A percentile compares a stretch with the other conserved stretches of the same genome.
Conservation (phyloP, 371 early-diverging fungal species). For the Blakeslea trispora region DNA sequence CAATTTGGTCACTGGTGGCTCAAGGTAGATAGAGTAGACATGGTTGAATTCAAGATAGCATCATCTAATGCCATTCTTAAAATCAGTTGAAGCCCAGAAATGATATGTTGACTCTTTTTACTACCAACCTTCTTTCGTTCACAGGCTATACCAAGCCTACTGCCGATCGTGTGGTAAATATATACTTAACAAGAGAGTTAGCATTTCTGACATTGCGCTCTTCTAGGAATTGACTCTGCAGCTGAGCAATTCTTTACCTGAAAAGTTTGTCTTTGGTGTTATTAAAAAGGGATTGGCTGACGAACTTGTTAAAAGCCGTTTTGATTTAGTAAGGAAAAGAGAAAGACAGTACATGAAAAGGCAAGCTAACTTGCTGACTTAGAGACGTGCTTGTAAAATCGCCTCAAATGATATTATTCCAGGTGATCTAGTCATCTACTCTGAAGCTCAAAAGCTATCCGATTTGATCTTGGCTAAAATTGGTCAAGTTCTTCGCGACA, state of each 20-base stretch:
- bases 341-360: neutral
- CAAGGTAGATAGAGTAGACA: conserved; percentile 47
- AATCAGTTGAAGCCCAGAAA: conserved; percentile 47
- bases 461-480: conserved; percentile 40
- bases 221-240: conserved; percentile 27
- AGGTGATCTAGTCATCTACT: conserved; percentile 28
- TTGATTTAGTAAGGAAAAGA: conserved; percentile 56
- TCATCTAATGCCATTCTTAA: too few relatives aligned
- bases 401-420: conserved; percentile 30
- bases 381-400: conserved; percentile 25
- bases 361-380: neutral
- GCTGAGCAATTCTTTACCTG: conserved; percentile 48
- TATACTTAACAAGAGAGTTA: neutral
- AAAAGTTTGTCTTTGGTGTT: conserved; percentile 69
- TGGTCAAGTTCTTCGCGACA: conserved; percentile 39
- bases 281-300: conserved; percentile 54
- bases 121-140: conserved; percentile 24
- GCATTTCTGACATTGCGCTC: neutral
- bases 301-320: conserved; percentile 57
- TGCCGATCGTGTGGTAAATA: conserved; percentile 39
- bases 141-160: conserved; percentile 29
- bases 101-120: conserved; percentile 37
- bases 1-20: conserved; percentile 71
- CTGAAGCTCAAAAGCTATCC: conserved; percentile 47
- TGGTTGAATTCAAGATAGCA: too few relatives aligned